These are phyloP conservation scores for Fusarium sp. DNA, from an alignment of 2,329 filamentous ascomycete species.

Conservation along the genomic window DNA sequence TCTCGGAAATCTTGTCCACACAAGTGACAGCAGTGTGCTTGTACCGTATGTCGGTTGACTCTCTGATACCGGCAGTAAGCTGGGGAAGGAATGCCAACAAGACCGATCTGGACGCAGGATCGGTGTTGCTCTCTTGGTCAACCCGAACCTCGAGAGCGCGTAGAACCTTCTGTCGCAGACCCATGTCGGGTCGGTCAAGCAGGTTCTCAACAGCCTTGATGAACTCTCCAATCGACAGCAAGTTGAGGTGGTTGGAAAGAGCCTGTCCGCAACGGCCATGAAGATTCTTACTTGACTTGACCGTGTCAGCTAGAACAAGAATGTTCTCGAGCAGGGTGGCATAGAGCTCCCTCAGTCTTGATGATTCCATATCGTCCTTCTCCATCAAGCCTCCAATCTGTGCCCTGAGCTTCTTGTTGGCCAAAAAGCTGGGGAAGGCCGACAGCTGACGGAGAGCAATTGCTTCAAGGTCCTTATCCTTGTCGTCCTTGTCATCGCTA, in stretches of 20 bases:
- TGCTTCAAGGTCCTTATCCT: constrained; percentile 64
- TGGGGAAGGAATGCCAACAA: constrained; percentile 84
- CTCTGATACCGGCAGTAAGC: constrained; percentile 80
- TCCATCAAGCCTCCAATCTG: constrained; percentile 70
- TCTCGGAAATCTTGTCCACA: constrained; percentile 92
- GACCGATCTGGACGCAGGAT: constrained; percentile 75
- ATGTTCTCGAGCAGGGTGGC: constrained; percentile 76
- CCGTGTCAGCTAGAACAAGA: constrained; percentile 73
- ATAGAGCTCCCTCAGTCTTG: constrained; percentile 77
- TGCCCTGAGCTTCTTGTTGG: constrained; percentile 67
- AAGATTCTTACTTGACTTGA: constrained; percentile 68
- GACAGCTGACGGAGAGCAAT: constrained; percentile 68
- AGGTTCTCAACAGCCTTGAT: constrained; percentile 88
- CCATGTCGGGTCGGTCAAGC: constrained; percentile 79
- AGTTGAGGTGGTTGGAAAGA: constrained; percentile 82
- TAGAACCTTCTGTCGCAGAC: constrained; percentile 83
- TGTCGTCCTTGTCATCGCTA: constrained; percentile 61
- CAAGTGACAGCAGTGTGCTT: constrained; percentile 90
- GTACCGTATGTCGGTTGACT: constrained; percentile 78
- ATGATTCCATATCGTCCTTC: constrained; percentile 73
- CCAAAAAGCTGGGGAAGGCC: constrained; percentile 69
- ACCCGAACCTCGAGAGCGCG: constrained; percentile 85
- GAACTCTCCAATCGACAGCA: constrained; percentile 89
- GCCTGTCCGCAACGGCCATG: constrained; percentile 75
- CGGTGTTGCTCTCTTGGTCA: constrained; percentile 76